Percentiles rank a stretch among this genome's conserved stretches.
phyloP scores from a whole-genome alignment of 352 stramenopile genomes.

The Phytophthora fragariaefolia region DNA sequence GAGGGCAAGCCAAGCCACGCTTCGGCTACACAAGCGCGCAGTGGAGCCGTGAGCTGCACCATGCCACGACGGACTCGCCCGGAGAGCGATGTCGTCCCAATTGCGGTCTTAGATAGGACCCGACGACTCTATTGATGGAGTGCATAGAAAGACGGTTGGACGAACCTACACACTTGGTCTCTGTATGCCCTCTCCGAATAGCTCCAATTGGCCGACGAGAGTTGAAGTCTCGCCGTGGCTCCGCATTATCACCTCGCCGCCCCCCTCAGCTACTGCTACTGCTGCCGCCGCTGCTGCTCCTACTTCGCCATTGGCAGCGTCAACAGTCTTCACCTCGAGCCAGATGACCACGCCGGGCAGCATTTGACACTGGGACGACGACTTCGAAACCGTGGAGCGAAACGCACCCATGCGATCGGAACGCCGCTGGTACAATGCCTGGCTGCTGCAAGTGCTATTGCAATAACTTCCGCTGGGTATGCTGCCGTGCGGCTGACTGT shows the following conservation, averaged over 20 bases:
- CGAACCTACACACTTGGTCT: background rate
- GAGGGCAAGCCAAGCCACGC: background rate
- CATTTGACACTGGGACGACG: background rate
- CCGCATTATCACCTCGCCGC: background rate
- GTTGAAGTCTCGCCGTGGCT: background rate
- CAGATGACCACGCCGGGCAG: too few relatives aligned
- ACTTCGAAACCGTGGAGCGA: constrained; percentile 1
- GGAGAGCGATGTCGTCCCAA: background rate
- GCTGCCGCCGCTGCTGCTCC: background rate
- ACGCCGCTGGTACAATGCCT: too few relatives aligned
- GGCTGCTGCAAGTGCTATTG: too few relatives aligned
- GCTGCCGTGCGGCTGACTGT: too few relatives aligned
- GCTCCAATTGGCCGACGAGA: background rate
- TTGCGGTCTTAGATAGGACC: background rate
- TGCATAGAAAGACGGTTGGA: constrained; percentile 1
- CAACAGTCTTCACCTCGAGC: background rate
- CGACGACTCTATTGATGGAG: background rate
- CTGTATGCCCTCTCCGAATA: background rate
- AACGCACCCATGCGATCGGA: background rate
- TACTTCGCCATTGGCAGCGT: background rate
- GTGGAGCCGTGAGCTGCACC: background rate
- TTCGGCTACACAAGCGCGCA: background rate
- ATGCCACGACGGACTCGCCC: background rate
- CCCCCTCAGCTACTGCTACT: background rate
- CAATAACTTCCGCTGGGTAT: too few relatives aligned